A percentile compares a stretch with the other conserved stretches of the same genome.
Conservation (phyloP, 768 basidiomycete species). For the Solioccasus polychromus region DNA sequence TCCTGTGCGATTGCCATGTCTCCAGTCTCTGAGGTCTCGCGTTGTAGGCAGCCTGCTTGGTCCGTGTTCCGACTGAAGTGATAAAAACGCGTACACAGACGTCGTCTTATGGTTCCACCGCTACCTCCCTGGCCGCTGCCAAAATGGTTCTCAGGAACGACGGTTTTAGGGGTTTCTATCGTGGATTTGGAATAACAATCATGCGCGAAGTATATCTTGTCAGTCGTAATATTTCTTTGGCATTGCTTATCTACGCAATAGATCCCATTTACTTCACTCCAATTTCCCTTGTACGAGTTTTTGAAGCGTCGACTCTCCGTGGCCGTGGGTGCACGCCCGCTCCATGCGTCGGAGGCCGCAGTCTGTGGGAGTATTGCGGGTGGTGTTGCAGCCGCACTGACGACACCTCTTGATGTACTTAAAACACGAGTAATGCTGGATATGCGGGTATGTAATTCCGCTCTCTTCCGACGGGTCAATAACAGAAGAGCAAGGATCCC, state of each 20-base stretch:
- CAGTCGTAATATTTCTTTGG: not conserved
- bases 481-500: slow-evolving; percentile 40
- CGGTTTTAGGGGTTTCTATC: slow-evolving; percentile 79
- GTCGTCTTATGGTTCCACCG: slow-evolving; percentile 61
- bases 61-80: slow-evolving; percentile 94
- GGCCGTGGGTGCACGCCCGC: slow-evolving; percentile 48
- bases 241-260: slow-evolving; percentile 31
- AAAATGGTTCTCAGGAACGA: slow-evolving; percentile 53
- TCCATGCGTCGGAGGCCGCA: slow-evolving; percentile 76
- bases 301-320: slow-evolving; percentile 69
- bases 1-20: slow-evolving; percentile 7
- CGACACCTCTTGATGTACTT: slow-evolving; percentile 93
- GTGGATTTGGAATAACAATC: slow-evolving; percentile 82
- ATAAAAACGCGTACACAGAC: slow-evolving; percentile 94
- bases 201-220: slow-evolving; percentile 52
- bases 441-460: slow-evolving; percentile 55
- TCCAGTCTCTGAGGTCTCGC: slow-evolving; percentile 7
- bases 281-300: slow-evolving; percentile 93
- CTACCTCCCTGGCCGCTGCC: slow-evolving; percentile 62
- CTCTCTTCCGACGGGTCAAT: not conserved
- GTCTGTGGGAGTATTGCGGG: slow-evolving; percentile 90
- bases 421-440: slow-evolving; percentile 98
- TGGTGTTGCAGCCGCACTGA: slow-evolving; percentile 82
- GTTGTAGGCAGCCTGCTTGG: slow-evolving; percentile 76
- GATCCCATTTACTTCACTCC: slow-evolving; percentile 96